phyloP scores from a whole-genome alignment of 306 rosid species.

The Sesbania bispinosa region DNA sequence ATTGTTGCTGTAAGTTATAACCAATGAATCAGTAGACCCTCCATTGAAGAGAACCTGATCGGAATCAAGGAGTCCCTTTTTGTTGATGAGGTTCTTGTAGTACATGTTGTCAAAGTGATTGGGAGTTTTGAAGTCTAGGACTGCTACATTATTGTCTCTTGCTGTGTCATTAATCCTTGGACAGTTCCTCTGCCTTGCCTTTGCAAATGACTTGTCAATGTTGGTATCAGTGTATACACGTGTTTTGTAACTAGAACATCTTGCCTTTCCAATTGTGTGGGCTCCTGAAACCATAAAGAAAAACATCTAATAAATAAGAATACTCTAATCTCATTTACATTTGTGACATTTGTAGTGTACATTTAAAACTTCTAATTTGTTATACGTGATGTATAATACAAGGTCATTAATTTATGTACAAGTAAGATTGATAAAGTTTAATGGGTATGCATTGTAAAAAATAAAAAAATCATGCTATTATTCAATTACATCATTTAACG shows the following conservation, averaged over 20 bases:
- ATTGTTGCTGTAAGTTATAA: conserved; percentile 41
- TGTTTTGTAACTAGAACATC: conserved; percentile 36
- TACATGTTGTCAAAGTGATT: conserved; percentile 54
- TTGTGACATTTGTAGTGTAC: too few species aligned
- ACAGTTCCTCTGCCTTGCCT: conserved; percentile 43
- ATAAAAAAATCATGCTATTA: too few species aligned
- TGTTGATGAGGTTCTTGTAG: conserved; percentile 58
- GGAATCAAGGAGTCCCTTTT: conserved; percentile 72
- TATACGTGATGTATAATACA: not conserved
- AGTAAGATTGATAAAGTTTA: too few species aligned
- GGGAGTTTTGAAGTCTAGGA: conserved; percentile 53
- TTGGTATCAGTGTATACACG: conserved; percentile 52
- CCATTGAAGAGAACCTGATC: conserved; percentile 74
- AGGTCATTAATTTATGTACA: too few species aligned
- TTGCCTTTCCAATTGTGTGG: conserved; percentile 82
- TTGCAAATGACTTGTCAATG: conserved; percentile 51
- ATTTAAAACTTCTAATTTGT: too few species aligned
- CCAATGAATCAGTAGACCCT: conserved; percentile 63
- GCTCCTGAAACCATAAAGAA: conserved; percentile 45
- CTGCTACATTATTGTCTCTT: conserved; percentile 58
- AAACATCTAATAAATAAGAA: not conserved
- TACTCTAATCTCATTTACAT: not conserved
- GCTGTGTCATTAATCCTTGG: conserved; percentile 37
- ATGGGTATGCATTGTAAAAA: too few species aligned
- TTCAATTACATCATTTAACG: too few species aligned